Evolutionary conservation across 352 stramenopile genomes (phyloP), one percentile per base, ranked within the genome.

Genomic region (Pythium rhizo-oryzae): DNA sequence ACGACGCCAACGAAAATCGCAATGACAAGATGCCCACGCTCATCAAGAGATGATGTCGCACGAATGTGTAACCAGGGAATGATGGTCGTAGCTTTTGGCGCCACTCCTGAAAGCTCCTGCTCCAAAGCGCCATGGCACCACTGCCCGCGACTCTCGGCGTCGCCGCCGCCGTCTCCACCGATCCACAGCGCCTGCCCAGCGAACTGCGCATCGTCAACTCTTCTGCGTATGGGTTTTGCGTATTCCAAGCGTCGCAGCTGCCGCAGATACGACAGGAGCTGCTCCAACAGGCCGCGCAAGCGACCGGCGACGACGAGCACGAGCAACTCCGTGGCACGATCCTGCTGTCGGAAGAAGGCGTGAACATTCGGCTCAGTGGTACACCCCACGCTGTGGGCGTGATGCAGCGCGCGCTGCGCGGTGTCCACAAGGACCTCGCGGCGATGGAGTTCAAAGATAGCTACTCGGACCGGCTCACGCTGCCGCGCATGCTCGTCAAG

Each of bases 171-270:
- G 41, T 16, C 41, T 8, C 15, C 41, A 16, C 41, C 15, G 41
- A n/a, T 47, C 15, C 41, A 19, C 41, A 16, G 12, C 18, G 9
- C 18, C 41, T 7, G 15, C 41, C 13, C 13, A 47, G 41, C 41
- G 41, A 49, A 41, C 41, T 28, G 24, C 25, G 30, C 28, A 61
- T 82, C 54, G 77, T 86, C 49, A 90, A 92, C 70, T 88, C 80
- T 51, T 92, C 84, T n/a, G 81, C 81, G 9, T 92, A 92, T 71
- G 82, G 81, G 1, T 90, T 92, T 65, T 88, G 84, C 30, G 72
- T 87, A n/a, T 80, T 92, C 18, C 8, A 60, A 4, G 62, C 54
- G 15, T 71, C 79, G 30, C 53, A 65, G 41, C 65, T 92, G 62
- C 75, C 74, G 12, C 57, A 57, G n/a, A 58, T 88, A 9, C 78